These are phyloP conservation scores for Aschersonia sp. DNA, from an alignment of 2,329 filamentous ascomycete genomes.

Conservation along the genomic window DNA sequence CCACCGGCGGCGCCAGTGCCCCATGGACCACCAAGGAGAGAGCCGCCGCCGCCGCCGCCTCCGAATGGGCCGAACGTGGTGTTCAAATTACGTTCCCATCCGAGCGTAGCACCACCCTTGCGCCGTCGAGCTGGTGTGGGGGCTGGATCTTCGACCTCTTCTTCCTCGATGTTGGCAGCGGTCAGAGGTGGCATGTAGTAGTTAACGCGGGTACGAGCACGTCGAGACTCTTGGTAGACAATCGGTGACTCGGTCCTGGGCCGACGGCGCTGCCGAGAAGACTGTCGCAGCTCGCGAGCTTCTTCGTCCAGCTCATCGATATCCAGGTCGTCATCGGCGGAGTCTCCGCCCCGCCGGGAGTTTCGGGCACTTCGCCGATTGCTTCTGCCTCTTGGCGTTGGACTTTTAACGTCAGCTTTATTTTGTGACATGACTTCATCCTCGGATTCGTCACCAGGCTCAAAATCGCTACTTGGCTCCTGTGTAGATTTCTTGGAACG, in stretches of 20 bases:
- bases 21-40: conserved; percentile 62
- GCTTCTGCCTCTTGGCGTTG: conserved; percentile 33
- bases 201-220: conserved; percentile 51
- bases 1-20: conserved; percentile 61
- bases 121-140: conserved; percentile 58
- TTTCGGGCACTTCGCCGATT: conserved; percentile 24
- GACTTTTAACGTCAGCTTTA: conserved; percentile 30
- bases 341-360: conserved; percentile 34
- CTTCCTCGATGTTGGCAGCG: conserved; percentile 50
- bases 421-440: conserved; percentile 34
- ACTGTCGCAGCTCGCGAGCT: conserved; percentile 44
- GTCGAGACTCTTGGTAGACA: conserved; percentile 41
- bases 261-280: conserved; percentile 36
- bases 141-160: conserved; percentile 52
- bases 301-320: conserved; percentile 55
- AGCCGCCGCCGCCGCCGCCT: conserved; percentile 59
- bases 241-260: conserved; percentile 38
- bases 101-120: conserved; percentile 40
- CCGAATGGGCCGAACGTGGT: conserved; percentile 90
- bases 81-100: conserved; percentile 71
- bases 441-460: conserved; percentile 43
- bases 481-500: conserved; percentile 29
- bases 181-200: conserved; percentile 71
- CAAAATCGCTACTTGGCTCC: conserved; percentile 47
- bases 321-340: conserved; percentile 41